Percentiles rank a stretch among this genome's conserved stretches.
These are phyloP conservation scores for Pelomyxa schiedti DNA, from an alignment of 78 protist genomes.

Conservation along the genomic window DNA sequence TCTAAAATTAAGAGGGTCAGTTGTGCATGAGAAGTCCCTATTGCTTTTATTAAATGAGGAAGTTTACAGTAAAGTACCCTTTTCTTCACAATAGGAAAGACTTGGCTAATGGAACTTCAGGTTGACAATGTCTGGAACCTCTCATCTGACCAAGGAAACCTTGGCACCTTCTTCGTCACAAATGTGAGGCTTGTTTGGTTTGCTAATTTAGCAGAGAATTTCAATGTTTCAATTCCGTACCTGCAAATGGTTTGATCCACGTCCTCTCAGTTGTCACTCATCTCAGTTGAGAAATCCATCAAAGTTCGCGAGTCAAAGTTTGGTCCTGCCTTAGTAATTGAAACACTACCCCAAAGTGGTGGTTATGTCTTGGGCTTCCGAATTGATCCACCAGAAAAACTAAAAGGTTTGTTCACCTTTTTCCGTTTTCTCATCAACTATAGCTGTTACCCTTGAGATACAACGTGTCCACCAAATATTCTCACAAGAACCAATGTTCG, in stretches of 20 bases:
- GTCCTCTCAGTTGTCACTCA: no score
- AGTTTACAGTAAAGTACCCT: slow-evolving; percentile 12
- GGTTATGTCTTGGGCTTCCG: no score
- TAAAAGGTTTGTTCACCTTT: no score
- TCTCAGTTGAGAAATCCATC: no score
- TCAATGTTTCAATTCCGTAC: slow-evolving; percentile 76
- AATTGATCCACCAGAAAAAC: no score
- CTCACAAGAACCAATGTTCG: no score
- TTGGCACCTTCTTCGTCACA: slow-evolving; percentile 57
- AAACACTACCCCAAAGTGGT: no score
- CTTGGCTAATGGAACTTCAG: not conserved
- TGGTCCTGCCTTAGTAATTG: no score
- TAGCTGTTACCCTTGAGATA: no score
- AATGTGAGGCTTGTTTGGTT: slow-evolving; percentile 74
- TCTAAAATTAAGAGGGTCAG: slow-evolving; percentile 56
- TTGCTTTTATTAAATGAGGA: slow-evolving; percentile 42
- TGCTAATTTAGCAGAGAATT: slow-evolving; percentile 58
- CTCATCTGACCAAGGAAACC: slow-evolving; percentile 59
- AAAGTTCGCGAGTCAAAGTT: no score
- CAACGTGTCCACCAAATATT: no score
- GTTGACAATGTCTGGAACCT: slow-evolving; percentile 57
- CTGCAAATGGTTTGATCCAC: slow-evolving; percentile 7
- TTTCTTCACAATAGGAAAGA: not conserved
- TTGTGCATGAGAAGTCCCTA: slow-evolving; percentile 43
- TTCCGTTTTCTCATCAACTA: no score